Percentiles rank a stretch among this genome's conserved stretches.
phyloP scores from a whole-genome alignment of 2,329 filamentous ascomycete species.

The Aspergillus tubingensis region DNA sequence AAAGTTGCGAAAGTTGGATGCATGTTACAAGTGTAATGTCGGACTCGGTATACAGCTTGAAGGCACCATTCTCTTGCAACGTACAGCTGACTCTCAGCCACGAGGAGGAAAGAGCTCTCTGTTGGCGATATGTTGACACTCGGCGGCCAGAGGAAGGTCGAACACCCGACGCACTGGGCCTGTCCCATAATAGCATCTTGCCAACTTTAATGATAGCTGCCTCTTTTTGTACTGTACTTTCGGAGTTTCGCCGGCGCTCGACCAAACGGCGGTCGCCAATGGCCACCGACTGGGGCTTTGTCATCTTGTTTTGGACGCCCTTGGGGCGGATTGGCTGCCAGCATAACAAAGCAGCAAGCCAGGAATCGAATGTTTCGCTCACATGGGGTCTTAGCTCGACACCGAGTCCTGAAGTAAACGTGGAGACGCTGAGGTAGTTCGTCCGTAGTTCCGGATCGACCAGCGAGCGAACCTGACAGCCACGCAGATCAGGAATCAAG shows the following conservation, averaged over 20 bases:
- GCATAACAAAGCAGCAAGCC: slow-evolving; percentile 54
- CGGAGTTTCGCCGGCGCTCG: slow-evolving; percentile 49
- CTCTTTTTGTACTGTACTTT: slow-evolving; percentile 62
- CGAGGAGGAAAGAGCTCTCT: slow-evolving; percentile 60
- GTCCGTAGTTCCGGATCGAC: slow-evolving; percentile 49
- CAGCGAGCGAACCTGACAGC: slow-evolving; percentile 51
- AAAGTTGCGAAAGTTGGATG: slow-evolving; percentile 85
- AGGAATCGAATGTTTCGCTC: slow-evolving; percentile 54
- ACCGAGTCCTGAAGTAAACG: slow-evolving; percentile 50
- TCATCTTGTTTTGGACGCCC: slow-evolving; percentile 53
- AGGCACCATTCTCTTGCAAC: slow-evolving; percentile 89
- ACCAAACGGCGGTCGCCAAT: slow-evolving; percentile 46
- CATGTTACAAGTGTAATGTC: slow-evolving; percentile 78
- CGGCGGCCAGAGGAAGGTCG: slow-evolving; percentile 41
- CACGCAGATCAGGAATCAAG: slow-evolving; percentile 52
- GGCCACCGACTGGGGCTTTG: slow-evolving; percentile 49
- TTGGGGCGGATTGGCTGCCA: slow-evolving; percentile 55
- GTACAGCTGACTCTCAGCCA: slow-evolving; percentile 93
- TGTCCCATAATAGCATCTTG: slow-evolving; percentile 89
- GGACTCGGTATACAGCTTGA: slow-evolving; percentile 85
- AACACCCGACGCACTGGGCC: slow-evolving; percentile 54
- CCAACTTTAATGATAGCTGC: slow-evolving; percentile 92
- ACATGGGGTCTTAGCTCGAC: slow-evolving; percentile 53
- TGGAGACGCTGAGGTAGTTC: slow-evolving; percentile 52
- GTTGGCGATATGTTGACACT: slow-evolving; percentile 57